Evolutionary conservation across 2,329 filamentous ascomycete genomes (phyloP).

Genomic region (Aspergillus brasiliensis): DNA sequence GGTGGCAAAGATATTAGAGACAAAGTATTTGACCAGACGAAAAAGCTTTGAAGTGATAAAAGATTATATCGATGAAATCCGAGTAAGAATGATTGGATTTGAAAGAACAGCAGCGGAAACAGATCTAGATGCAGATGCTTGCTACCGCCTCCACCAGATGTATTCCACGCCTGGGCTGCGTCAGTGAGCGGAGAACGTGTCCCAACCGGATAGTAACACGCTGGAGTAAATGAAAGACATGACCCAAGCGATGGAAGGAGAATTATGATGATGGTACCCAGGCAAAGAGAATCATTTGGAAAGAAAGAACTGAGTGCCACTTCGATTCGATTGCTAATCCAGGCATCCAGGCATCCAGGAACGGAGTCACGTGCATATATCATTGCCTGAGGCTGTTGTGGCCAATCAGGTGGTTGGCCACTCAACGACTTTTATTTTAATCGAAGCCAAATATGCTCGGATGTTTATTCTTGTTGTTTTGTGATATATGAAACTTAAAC

Average conservation of each 20-base stretch:
- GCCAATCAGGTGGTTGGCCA: not conserved
- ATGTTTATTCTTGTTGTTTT: too few species aligned
- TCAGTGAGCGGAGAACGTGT: not conserved
- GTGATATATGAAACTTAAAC: too few species aligned
- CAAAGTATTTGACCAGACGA: too few species aligned
- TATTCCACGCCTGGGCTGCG: not conserved
- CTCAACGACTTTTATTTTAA: not conserved
- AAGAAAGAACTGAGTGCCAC: not conserved
- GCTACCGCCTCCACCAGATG: not conserved
- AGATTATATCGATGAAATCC: not conserved
- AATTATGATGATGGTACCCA: not conserved
- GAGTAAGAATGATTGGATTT: not conserved
- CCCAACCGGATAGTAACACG: not conserved
- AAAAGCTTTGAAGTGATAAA: too few species aligned
- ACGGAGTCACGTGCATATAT: not conserved
- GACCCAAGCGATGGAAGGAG: not conserved
- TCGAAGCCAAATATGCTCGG: too few species aligned
- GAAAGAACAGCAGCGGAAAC: not conserved
- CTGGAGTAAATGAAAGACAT: not conserved
- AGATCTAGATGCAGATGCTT: not conserved
- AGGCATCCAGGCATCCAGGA: not conserved
- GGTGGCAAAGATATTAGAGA: constrained; percentile 12
- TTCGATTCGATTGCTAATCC: not conserved
- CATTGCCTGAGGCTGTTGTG: not conserved
- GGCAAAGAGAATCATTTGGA: not conserved